Base-by-base conservation (phyloP, 768 basidiomycete species). In the Stropharia rugosoannulata region DNA sequence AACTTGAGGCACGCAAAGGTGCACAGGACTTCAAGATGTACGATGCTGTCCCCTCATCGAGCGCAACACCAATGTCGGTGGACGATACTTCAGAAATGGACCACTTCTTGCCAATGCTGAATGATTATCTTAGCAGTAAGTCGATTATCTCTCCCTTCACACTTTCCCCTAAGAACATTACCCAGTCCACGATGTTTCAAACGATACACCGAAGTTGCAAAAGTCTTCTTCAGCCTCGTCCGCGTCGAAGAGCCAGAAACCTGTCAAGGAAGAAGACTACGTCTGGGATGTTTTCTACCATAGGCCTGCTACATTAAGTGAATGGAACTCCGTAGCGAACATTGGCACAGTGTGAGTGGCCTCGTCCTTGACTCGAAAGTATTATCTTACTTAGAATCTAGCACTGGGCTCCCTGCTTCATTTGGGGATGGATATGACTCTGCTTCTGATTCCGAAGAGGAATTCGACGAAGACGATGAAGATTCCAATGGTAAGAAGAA, bases 261-360 rank as follows among this genome's bases (percentile, higher is more conserved):
- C 36, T 16, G 39, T 22, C 9, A 46, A 59, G 1, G 61, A 59
- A 5, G 78, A 78, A 25, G 90, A 91, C 62, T 93, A 89, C 60
- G 90, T 93, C 19, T 92, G 86, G 83, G 90, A 93, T 63, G 82
- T 93, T 18, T 93, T 91, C 64, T 91, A 90, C 61, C 87, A 87
- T 59, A 77, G 84, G 19, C 85, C 86, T 0, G 77, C 78, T 16
- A 78, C 82, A 10, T 67, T 83, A 39, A 76, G 76, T 15, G 84
- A 87, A 68, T 84, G 85, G 79, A 82, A 81, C 52, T 76, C 80
- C 16, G 75, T 74, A 6, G 75, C 75, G 1, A 80, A 82, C 44
- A 71, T 88, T 52, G 90, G 79, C 16, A 90, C 83, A 89, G 89
- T 92, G 67, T 49, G 82, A 70, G 42, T 35, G 42, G n/a, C 5